phyloP scores from a whole-genome alignment of 2,329 filamentous ascomycete genomes.

The Neonectria magnoliae region DNA sequence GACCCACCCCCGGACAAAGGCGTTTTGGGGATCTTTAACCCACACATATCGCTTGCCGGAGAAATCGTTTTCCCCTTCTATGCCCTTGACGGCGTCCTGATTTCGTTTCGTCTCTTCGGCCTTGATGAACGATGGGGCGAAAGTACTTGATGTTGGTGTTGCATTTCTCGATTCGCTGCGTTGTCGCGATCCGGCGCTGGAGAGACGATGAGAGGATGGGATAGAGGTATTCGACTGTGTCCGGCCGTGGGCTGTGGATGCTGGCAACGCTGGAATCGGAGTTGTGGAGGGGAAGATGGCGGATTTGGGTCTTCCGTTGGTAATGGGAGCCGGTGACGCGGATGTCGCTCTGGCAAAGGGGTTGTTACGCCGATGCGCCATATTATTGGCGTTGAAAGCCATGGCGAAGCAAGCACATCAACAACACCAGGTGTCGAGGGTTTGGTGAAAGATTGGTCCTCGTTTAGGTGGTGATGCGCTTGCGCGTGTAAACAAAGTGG shows the following conservation, averaged over 20 bases:
- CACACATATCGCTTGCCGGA: constrained; percentile 98
- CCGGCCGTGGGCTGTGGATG: constrained; percentile 68
- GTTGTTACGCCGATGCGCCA: constrained; percentile 79
- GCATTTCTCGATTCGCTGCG: constrained; percentile 72
- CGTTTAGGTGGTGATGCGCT: constrained; percentile 27
- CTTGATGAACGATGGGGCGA: constrained; percentile 96
- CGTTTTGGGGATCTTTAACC: constrained; percentile 86
- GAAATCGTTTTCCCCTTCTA: constrained; percentile 98
- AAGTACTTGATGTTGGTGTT: constrained; percentile 78
- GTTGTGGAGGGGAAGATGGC: constrained; percentile 73
- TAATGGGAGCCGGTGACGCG: constrained; percentile 68
- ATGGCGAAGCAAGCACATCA: constrained; percentile 44
- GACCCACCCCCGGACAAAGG: constrained; percentile 93
- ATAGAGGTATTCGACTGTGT: constrained; percentile 73
- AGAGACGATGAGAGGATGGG: constrained; percentile 35
- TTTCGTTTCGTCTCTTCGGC: constrained; percentile 76
- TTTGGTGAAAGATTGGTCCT: constrained; percentile 22
- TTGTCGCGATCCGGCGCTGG: constrained; percentile 38
- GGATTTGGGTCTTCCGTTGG: constrained; percentile 75
- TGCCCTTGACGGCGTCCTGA: constrained; percentile 70
- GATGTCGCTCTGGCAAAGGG: constrained; percentile 79
- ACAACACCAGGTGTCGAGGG: constrained; percentile 36
- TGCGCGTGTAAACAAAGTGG: constrained; percentile 40
- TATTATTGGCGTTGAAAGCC: constrained; percentile 49
- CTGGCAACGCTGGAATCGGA: constrained; percentile 51